phyloP scores from a whole-genome alignment of 192 early-diverging fungal species.

The Mortierella antarctica region DNA sequence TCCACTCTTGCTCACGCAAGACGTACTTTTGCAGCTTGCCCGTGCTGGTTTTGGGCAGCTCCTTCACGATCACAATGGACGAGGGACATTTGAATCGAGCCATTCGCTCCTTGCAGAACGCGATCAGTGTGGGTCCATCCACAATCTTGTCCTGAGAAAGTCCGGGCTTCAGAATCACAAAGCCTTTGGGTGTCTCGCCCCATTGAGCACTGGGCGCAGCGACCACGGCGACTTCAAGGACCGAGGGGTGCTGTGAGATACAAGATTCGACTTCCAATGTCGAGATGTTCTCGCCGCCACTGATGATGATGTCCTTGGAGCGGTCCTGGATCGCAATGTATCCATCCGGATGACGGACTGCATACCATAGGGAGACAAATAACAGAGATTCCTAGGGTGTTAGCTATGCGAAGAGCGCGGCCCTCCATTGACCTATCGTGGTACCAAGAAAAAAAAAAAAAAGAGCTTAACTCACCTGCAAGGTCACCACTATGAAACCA shows the following conservation, averaged over 20 bases:
- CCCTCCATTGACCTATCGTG: too few species aligned
- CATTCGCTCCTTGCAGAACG: slow-evolving; percentile 53
- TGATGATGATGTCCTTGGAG: slow-evolving; percentile 72
- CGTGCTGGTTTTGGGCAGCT: slow-evolving; percentile 63
- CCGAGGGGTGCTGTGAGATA: slow-evolving; percentile 57
- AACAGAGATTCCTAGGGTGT: background rate
- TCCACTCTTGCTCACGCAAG: slow-evolving; percentile 62
- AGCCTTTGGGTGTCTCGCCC: slow-evolving; percentile 71
- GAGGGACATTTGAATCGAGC: slow-evolving; percentile 69
- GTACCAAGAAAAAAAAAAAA: background rate
- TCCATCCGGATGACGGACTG: slow-evolving; percentile 68
- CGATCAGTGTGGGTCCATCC: slow-evolving; percentile 30
- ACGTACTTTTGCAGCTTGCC: slow-evolving; percentile 69
- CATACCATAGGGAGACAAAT: background rate
- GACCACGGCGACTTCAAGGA: slow-evolving; percentile 69
- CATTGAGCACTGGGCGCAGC: slow-evolving; percentile 64
- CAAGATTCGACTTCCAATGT: slow-evolving; percentile 67
- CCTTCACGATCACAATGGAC: slow-evolving; percentile 53
- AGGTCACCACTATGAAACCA: slow-evolving; percentile 72
- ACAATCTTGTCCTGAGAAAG: slow-evolving; percentile 29
- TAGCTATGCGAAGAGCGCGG: too few species aligned
- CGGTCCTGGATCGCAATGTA: slow-evolving; percentile 69
- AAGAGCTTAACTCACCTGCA: slow-evolving; percentile 29
- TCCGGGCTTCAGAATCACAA: slow-evolving; percentile 60
- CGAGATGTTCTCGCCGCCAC: slow-evolving; percentile 71